Base-by-base conservation (phyloP, 352 stramenopile genomes). In the Globisporangium ultimum region DNA sequence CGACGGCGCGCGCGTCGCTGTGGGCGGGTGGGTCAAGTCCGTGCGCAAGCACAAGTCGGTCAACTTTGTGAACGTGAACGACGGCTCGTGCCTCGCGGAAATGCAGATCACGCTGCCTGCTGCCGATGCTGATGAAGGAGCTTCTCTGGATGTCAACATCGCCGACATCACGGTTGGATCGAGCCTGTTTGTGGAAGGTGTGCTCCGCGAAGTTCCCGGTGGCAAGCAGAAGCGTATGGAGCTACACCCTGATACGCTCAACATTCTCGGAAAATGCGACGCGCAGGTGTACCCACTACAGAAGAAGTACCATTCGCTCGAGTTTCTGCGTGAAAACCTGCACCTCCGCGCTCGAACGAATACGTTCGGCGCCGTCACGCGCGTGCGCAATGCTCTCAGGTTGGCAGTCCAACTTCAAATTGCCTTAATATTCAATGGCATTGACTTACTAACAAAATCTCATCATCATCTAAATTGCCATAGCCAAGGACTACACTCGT, bases 281-380 rank as follows among this genome's bases (percentile, higher is more conserved):
- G 75, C 76, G 13, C 79, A 97, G 55, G 80, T 67, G n/a, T 99
- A 98, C 59, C 97, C 97, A 28, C 77, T 99, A 20, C 96, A 98
- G 53, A 99, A 99, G 84, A 99, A 99, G 74, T 92, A 96, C 62
- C 96, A 99, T 70, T 96, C 94, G 24, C 77, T 99, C 18, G 97
- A 99, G 79, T 99, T 99, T 62, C 71, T 99, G 43, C 81, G 97
- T 41, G 96, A 97, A 58, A 96, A 99, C 53, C 80, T 97, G 42
- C 97, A 99, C 71, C 74, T 99, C 40, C 87, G 97, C 34, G 93
- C 96, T 18, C 76, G 97, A 15, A 99, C 97, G 17, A 99, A 99
- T 78, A 99, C 95, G 14, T 84, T 99, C 53, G 95, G 93, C 12
- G 95, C 97, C 7, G 93, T 99, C 38, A 89, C 95, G 10, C 80